Base-by-base conservation (phyloP, 1,284 basidiomycete species). In the Trametes hirsuta region DNA sequence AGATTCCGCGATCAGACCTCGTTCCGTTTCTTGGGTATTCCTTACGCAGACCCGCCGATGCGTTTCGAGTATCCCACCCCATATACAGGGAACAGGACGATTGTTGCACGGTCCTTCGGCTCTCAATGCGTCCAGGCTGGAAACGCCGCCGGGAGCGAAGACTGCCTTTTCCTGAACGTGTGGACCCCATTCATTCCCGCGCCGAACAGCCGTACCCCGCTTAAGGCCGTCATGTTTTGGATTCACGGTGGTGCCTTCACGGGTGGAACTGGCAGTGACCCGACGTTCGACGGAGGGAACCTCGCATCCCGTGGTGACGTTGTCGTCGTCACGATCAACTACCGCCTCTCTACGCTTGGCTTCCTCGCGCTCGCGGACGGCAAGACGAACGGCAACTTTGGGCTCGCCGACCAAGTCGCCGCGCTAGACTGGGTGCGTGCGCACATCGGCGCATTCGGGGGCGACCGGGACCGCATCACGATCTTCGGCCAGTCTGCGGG, bases 171-270 rank as follows among this genome's bases (percentile, higher is more conserved):
- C 65, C 68, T 81, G 34, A 82, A 81, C 69, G 72, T 82, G 44
- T 80, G 69, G 66, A 81, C 80, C 1, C 74, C 79, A 0, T 76
- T 68, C 67, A 67, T 75, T 42, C 77, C 74, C 9, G 50, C 58
- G 6, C 53, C 66, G 10, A 39, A 48, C 47, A 55, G 66, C 11
- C 49, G 62, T 10, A 54, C 62, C n/a, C 53, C 60, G 0, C 73
- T 79, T 25, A 77, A 77, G 59, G 76, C 79, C 0, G 77, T 81
- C 47, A 68, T 81, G 49, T 74, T 81, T 61, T 79, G 75, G 71
- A 78, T 81, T 47, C 78, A 81, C 65, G 79, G 79, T 2, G 79
- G 79, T n/a, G 75, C 77, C 6, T 80, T 80, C 66, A 81, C 81
- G 42, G 77, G 80, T 24, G 78, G 71, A 1, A 62, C 64, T 1